These are phyloP conservation scores for Ricinus communis DNA, from an alignment of 345 rosid genomes.

Conservation along the genomic window DNA sequence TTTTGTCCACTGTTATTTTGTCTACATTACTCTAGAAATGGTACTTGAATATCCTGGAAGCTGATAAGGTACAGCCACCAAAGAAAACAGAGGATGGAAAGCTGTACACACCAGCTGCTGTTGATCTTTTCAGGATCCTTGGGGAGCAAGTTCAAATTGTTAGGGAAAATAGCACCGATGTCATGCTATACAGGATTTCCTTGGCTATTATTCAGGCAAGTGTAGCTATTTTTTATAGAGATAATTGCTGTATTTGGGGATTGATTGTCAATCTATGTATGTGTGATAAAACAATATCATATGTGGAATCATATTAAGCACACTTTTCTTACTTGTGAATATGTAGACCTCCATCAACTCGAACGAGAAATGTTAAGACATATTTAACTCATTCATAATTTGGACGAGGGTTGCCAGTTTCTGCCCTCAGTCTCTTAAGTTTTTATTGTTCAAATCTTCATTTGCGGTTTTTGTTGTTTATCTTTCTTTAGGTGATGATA, in stretches of 20 bases:
- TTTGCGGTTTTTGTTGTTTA: background rate
- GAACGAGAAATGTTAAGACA: constrained; percentile 1
- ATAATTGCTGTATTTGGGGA: background rate
- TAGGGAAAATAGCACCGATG: constrained; percentile 93
- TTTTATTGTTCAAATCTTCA: background rate
- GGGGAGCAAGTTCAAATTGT: constrained; percentile 99
- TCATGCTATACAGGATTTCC: constrained; percentile 94
- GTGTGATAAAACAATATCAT: background rate
- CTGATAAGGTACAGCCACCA: constrained; percentile 95
- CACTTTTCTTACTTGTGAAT: background rate
- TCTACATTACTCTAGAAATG: constrained; percentile 65
- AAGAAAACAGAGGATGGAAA: constrained; percentile 99
- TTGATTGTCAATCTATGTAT: background rate
- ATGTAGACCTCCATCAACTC: background rate
- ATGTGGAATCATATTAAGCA: background rate
- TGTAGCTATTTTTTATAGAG: background rate
- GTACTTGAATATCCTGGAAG: constrained; percentile 94
- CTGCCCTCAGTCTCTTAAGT: background rate
- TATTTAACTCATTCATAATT: background rate
- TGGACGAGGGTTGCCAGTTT: background rate
- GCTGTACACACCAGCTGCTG: constrained; percentile 99
- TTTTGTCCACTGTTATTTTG: constrained; percentile 14
- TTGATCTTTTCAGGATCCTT: constrained; percentile 96
- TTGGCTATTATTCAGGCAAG: constrained; percentile 90
- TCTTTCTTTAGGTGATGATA: constrained; percentile 78